Conservation (phyloP, 1,284 basidiomycete species). For the Flammula alnicola region DNA sequence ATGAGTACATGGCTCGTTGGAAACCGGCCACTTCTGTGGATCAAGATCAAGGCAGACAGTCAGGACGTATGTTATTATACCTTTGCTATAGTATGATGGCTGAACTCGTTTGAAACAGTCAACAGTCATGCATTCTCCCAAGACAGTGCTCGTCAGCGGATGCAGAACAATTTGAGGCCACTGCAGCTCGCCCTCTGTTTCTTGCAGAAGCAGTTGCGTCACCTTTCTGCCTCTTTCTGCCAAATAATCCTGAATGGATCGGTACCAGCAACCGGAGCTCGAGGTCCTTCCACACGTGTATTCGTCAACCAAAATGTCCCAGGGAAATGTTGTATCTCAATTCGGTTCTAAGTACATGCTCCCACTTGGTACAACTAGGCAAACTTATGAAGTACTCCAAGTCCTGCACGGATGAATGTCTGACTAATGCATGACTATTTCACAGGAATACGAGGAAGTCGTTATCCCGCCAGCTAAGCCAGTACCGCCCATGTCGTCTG, state of each 20-base stretch:
- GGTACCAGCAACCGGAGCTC: slow-evolving; percentile 51
- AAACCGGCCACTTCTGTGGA: not conserved
- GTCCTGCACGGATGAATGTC: too few relatives aligned
- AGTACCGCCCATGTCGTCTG: slow-evolving; percentile 76
- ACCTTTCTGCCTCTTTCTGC: slow-evolving; percentile 21
- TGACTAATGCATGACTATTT: not conserved
- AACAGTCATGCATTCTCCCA: slow-evolving; percentile 16
- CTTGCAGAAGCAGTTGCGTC: slow-evolving; percentile 58
- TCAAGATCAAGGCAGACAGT: not conserved
- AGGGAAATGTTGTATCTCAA: slow-evolving; percentile 76
- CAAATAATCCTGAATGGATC: slow-evolving; percentile 9
- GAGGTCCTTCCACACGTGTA: slow-evolving; percentile 92
- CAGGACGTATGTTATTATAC: not conserved
- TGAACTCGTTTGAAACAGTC: slow-evolving; percentile 1
- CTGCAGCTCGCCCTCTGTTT: slow-evolving; percentile 73
- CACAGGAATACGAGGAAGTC: slow-evolving; percentile 81
- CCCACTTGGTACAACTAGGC: slow-evolving; percentile 82
- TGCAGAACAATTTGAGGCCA: slow-evolving; percentile 70
- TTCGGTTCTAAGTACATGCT: slow-evolving; percentile 80
- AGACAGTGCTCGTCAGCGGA: slow-evolving; percentile 58
- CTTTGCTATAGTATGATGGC: not conserved
- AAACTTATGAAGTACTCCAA: slow-evolving; percentile 71
- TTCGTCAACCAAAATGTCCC: slow-evolving; percentile 63
- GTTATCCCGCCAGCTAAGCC: slow-evolving; percentile 85
- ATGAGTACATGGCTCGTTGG: not conserved